Evolutionary conservation across 805 yeast genomes (phyloP), one percentile per base, ranked within the genome.

Genomic region (Cyberlindnera lachancei): DNA sequence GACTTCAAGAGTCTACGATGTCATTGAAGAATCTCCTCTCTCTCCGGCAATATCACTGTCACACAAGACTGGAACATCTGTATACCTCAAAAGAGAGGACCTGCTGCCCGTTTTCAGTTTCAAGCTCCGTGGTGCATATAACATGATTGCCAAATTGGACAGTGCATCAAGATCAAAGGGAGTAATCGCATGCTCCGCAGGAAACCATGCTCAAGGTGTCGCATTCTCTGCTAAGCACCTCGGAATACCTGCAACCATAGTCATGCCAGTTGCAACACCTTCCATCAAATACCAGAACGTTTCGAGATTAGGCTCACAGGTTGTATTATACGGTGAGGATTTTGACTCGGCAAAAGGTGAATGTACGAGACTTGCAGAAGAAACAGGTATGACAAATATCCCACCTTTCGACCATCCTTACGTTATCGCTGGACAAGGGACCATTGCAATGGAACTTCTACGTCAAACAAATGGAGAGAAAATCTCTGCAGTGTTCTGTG

Each of bases 321-420:
- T 94, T 25, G 96, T 92, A 0, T 68, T 92, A 8, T 78, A 72
- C 50, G 99, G 99, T 35, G 90, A 86, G 30, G 96, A 86, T 52
- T 92, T 92, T 46, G 98, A 92, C 55, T 69, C 82, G n/a, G 95
- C 98, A 15, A 94, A 92, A 56, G 74, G 68, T 11, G 97, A 92
- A 57, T 92, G 98, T 60, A 67, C 69, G 2, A 64, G 94, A 36
- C 61, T 92, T 33, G 62, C 81, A 18, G 61, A 62, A 19, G 75
- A 78, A 50, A 71, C 85, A 37, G 87, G 85, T 11, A 65, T 85
- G 48, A 82, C 92, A 6, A 81, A 86, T 48, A 83, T 92, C 27
- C 98, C 98, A n/a, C 99, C 99, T 1, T 92, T 92, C 55, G 95
- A 92, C 53, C 96, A 92, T 52, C 99, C 99, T 2, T 85, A 79